Base-by-base conservation (phyloP, 305 asterid species). In the Euphrasia arctica region DNA sequence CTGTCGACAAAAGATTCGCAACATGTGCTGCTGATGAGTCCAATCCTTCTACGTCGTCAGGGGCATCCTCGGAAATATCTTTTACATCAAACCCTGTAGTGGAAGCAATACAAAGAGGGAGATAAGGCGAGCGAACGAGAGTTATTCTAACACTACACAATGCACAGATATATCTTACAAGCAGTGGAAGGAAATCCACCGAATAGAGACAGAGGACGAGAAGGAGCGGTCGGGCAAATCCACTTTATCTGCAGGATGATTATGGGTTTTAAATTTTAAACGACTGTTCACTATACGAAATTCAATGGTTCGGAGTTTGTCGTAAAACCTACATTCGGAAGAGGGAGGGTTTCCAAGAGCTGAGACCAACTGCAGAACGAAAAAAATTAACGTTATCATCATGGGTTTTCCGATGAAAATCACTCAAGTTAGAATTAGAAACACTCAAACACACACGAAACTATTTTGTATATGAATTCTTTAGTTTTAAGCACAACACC, bases 151-250 rank as follows among this genome's bases (percentile, higher is more conserved):
- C 6, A 34, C 6, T 34, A 34, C 8, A 34, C 41, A 34, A 59
- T 6, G 39, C 25, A 39, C 18, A 29, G 34, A 52, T 66, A 34
- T 14, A 70, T 71, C 90, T 84, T 79, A 89, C 96, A 89, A 64
- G 96, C 89, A 60, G 95, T 85, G 82, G 87, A 78, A 34, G 96
- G 85, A 73, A 86, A 89, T 74, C 96, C 96, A 67, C 96, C 95
- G 68, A 77, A 81, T 29, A 89, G 72, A 63, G 96, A 80, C 64
- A 89, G 83, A 1, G 95, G 93, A 32, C 85, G 93, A 65, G 80
- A 78, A 63, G 96, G 96, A 63, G 96, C 96, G 64, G 96, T 86
- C 43, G 96, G 96, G 79, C 93, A 89, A 67, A 89, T 89, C 96
- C 96, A 89, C 77, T 89, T 89, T 70, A 89, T 72, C 96, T 89